Conservation (phyloP, 352 stramenopile species). For the Globisporangium okanoganense region DNA sequence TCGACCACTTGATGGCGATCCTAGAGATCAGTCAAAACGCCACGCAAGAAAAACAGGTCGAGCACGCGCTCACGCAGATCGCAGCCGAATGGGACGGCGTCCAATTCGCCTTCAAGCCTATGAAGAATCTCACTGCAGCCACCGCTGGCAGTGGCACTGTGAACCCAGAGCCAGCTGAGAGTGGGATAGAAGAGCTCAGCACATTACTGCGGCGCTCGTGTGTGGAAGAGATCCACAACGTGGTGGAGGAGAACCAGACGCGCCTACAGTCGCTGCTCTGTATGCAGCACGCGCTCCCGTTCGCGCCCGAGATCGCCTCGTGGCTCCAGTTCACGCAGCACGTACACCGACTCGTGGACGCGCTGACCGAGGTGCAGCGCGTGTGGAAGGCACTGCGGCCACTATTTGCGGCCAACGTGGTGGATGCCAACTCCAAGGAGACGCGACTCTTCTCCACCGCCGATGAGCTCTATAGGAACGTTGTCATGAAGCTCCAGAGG, state of each 20-base stretch:
- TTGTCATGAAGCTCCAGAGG: slow-evolving; percentile 22
- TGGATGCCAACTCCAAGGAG: slow-evolving; percentile 43
- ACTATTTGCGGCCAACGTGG: slow-evolving; percentile 46
- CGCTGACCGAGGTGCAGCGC: slow-evolving; percentile 35
- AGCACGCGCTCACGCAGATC: slow-evolving; percentile 43
- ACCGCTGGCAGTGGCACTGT: too few species aligned
- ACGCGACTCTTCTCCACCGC: slow-evolving; percentile 35
- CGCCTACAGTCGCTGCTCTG: slow-evolving; percentile 46
- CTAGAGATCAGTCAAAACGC: slow-evolving; percentile 65
- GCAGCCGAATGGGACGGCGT: slow-evolving; percentile 41
- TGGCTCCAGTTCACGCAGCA: slow-evolving; percentile 54
- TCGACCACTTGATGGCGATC: slow-evolving; percentile 45
- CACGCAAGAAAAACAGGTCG: slow-evolving; percentile 62
- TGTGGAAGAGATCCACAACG: slow-evolving; percentile 36
- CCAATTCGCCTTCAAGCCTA: slow-evolving; percentile 40
- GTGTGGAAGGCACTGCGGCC: slow-evolving; percentile 47
- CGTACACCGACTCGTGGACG: slow-evolving; percentile 30
- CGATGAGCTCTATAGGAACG: slow-evolving; percentile 33
- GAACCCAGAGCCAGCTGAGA: not conserved
- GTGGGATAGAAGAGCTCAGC: not conserved
- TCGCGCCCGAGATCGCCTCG: slow-evolving; percentile 33
- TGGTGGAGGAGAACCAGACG: slow-evolving; percentile 62
- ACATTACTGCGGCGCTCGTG: slow-evolving; percentile 27
- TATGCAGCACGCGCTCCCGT: slow-evolving; percentile 39
- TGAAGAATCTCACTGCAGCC: not conserved